Base-by-base conservation (phyloP, 139 green algal species). In the Haematococcus sp. region DNA sequence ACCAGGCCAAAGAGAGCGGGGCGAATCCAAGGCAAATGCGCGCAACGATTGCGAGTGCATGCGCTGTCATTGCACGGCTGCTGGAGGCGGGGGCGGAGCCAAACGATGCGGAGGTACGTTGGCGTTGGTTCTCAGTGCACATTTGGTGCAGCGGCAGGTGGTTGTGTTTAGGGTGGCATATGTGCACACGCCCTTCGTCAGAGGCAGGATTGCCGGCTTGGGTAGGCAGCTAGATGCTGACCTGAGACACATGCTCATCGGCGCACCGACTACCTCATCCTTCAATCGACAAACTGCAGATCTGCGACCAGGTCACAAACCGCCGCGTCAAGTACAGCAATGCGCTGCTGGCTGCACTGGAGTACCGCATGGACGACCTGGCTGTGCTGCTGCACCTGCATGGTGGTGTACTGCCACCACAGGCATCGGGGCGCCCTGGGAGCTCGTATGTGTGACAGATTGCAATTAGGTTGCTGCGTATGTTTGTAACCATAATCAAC, bases 1-100 rank as follows among this genome's bases (percentile, higher is more conserved):
- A 65, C 58, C 58, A 65, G 58, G 58, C 58, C n/a, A 65, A 65
- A n/a, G 27, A n/a, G 25, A n/a, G 25, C n/a, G n/a, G 27, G 58
- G 25, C 35, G n/a, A 49, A 49, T 11, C n/a, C 58, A 3, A 4
- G 58, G 20, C 11, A 19, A 20, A 5, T 33, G 25, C 58, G 58
- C n/a, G 58, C 58, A 13, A 65, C 27, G 11, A 23, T 35, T 3
- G 58, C 58, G 11, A 43, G 25, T n/a, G 58, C 58, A 19, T 43
- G 58, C 15, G 58, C 58, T 15, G 58, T 65, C n/a, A 65, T 65
- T 27, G 58, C 58, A 19, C 23, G 25, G 25, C 58, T 65, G 11
- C 25, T 65, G 11, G 58, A 65, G 25, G 58, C 58, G 11, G 58
- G 58, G 20, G 25, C 25, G 3, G 25, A 34, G 23, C 58, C 58